Conservation (phyloP, 2,329 filamentous ascomycete species). For the Ceratocystis destructans region DNA sequence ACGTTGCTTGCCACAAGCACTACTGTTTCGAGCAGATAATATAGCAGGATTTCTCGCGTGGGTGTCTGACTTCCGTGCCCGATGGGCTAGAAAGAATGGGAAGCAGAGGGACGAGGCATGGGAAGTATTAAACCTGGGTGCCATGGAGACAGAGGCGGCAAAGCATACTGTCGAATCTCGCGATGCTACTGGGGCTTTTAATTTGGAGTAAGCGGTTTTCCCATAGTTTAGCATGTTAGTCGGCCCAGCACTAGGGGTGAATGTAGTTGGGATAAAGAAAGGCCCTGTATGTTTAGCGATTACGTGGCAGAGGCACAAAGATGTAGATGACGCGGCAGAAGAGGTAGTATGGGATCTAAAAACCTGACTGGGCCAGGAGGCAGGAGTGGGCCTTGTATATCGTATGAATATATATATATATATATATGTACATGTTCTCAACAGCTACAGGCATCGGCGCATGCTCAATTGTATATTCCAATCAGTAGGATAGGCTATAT, state of each 20-base stretch:
- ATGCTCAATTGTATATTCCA: too few species aligned
- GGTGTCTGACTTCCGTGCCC: conserved; percentile 32
- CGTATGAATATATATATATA: background rate
- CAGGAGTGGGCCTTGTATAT: background rate
- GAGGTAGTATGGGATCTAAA: background rate
- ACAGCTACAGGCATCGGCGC: too few species aligned
- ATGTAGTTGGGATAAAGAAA: conserved; percentile 33
- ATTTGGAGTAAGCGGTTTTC: conserved; percentile 35
- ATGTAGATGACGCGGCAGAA: conserved; percentile 7
- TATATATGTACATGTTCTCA: background rate
- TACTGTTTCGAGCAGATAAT: conserved; percentile 31
- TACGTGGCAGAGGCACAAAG: conserved; percentile 31
- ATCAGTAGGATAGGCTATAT: too few species aligned
- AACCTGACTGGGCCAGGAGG: background rate
- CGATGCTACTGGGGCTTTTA: conserved; percentile 22
- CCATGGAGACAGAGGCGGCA: conserved; percentile 22
- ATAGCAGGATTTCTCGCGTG: conserved; percentile 30
- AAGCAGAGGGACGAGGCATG: conserved; percentile 32
- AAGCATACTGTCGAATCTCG: conserved; percentile 20
- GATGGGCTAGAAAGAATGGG: conserved; percentile 32
- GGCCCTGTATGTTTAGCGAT: conserved; percentile 31
- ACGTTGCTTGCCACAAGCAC: background rate
- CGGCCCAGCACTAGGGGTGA: conserved; percentile 33
- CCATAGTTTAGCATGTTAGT: conserved; percentile 35
- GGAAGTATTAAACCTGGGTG: conserved; percentile 41